phyloP scores from a whole-genome alignment of 257 asterid genomes.

The Penstemon davidsonii region DNA sequence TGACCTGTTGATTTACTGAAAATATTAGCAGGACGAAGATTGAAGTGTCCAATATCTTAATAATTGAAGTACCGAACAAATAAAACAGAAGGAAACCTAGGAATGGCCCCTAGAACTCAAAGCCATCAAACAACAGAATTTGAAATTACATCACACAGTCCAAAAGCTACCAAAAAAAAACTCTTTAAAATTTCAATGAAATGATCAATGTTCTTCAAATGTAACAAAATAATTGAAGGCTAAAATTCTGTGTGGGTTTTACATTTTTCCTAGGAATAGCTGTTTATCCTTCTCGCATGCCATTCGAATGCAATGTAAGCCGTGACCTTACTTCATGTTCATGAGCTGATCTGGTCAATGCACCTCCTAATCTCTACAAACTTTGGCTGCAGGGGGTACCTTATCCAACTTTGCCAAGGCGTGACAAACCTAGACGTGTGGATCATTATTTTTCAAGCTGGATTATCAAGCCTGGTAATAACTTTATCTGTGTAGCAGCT shows the following conservation, averaged over 20 bases:
- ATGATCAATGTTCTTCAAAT: neutral
- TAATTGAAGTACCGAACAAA: too few relatives aligned
- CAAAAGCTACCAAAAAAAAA: neutral
- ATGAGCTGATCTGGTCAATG: too few relatives aligned
- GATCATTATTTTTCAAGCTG: constrained; percentile 93
- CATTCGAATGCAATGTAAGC: neutral
- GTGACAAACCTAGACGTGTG: constrained; percentile 90
- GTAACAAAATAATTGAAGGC: neutral
- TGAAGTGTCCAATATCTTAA: too few relatives aligned
- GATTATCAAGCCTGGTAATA: constrained; percentile 65
- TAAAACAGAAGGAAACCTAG: too few relatives aligned
- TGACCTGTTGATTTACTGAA: neutral
- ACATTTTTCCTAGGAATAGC: neutral
- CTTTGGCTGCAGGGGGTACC: constrained; percentile 68
- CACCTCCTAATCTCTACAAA: constrained; percentile 6
- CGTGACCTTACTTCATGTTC: neutral
- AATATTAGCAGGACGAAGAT: neutral
- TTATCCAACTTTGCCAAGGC: constrained; percentile 63
- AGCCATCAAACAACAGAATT: neutral
- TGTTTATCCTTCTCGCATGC: too few relatives aligned
- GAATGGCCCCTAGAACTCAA: too few relatives aligned
- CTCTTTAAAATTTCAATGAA: neutral
- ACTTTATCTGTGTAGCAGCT: neutral
- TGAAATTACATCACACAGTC: neutral
- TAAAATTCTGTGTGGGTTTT: constrained; percentile 2